phyloP scores from a whole-genome alignment of 2,329 filamentous ascomycete genomes.

The Talaromyces piceae region DNA sequence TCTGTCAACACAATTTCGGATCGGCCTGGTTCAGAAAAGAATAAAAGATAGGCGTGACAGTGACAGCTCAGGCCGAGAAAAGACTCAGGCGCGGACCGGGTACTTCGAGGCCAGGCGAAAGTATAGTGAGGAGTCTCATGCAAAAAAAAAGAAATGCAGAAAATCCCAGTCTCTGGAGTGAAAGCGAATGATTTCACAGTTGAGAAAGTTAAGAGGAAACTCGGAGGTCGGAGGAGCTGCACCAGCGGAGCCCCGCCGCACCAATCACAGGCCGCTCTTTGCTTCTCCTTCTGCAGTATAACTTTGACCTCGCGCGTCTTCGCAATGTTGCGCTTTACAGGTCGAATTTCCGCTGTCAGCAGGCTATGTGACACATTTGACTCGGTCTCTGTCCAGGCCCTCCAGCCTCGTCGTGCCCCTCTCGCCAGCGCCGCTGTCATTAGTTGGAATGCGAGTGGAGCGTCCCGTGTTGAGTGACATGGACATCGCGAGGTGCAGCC shows the following conservation, averaged over 20 bases:
- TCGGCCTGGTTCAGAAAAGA: background rate
- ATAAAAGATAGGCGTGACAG: background rate
- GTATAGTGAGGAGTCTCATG: no score
- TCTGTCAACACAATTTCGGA: background rate
- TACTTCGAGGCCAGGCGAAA: background rate
- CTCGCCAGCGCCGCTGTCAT: background rate
- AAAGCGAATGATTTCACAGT: background rate
- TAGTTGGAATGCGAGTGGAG: background rate
- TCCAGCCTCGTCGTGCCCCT: background rate
- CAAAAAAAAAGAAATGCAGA: background rate
- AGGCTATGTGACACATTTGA: no score
- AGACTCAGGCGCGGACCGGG: background rate
- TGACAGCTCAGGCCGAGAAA: background rate
- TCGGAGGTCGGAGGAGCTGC: background rate
- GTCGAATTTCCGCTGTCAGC: no score
- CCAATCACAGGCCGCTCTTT: background rate
- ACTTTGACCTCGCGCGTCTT: no score
- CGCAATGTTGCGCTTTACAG: no score
- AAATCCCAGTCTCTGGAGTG: no score
- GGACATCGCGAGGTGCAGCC: background rate
- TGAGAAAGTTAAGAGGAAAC: background rate
- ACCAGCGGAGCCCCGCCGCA: background rate
- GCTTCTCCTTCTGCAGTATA: background rate
- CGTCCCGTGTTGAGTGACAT: background rate
- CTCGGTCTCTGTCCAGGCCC: background rate